Conservation (phyloP, 371 early-diverging fungal species). For the Batrachochytrium dendrobatidis region DNA sequence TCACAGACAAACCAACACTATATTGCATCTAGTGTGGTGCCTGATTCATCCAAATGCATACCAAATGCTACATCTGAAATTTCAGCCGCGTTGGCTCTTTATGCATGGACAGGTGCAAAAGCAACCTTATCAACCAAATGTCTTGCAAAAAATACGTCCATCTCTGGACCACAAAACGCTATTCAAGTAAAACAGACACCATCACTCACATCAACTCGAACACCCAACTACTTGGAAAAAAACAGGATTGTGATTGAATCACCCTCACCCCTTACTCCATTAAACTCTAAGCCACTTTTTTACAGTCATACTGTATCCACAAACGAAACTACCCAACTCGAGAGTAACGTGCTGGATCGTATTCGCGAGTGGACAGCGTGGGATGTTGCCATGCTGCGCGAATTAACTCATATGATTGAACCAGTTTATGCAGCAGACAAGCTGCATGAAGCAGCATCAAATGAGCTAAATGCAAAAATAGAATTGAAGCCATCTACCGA, state of each 20-base stretch:
- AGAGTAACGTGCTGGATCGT: not conserved
- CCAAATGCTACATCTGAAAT: no score
- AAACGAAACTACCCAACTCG: not conserved
- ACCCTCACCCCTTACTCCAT: not conserved
- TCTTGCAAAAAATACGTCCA: no score
- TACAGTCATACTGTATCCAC: not conserved
- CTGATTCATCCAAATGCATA: no score
- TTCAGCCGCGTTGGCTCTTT: no score
- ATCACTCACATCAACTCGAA: not conserved
- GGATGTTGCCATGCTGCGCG: conserved; percentile 9
- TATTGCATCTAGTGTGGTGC: no score
- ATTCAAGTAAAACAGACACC: no score
- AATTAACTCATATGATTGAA: conserved; percentile 11
- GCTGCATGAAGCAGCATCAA: conserved; percentile 1
- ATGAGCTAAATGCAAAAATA: not conserved
- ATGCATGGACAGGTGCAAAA: no score
- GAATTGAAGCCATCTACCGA: no score
- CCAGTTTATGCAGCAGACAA: conserved; percentile 10
- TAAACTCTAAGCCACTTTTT: not conserved
- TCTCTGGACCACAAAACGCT: no score
- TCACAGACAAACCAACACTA: no score
- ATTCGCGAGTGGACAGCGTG: conserved; percentile 8
- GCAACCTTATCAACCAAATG: no score
- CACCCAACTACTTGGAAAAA: no score
- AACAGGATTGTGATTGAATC: not conserved